Conservation (phyloP, 108 stramenopile genomes). For the Cyclotella choctawhatcheeana region DNA sequence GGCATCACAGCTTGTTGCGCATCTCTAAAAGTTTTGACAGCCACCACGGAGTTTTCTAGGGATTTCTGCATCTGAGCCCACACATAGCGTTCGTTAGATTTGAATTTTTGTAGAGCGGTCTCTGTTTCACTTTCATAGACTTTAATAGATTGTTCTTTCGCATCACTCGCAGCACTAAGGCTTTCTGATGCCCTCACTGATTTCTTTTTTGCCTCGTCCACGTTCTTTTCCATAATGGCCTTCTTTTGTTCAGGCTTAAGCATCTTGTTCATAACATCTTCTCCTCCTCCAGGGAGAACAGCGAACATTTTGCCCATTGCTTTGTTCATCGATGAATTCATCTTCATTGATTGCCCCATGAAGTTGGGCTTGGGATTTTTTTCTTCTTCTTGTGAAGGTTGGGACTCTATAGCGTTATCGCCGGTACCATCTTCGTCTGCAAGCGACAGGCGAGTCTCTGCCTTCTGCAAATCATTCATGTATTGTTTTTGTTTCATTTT, state of each 20-base stretch:
- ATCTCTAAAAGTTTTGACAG: conserved; percentile 38
- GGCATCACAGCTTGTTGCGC: conserved; percentile 2
- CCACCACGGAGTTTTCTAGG: conserved; percentile 26
- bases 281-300: conserved; percentile 65
- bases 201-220: conserved; percentile 65
- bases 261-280: conserved; percentile 75
- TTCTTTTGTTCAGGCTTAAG: conserved; percentile 60
- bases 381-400: conserved; percentile 7
- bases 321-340: conserved; percentile 48
- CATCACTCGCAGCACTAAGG: conserved; percentile 49
- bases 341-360: conserved; percentile 25
- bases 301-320: conserved; percentile 68
- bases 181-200: conserved; percentile 57
- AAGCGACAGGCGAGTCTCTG: conserved; percentile 60
- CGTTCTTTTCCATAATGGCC: conserved; percentile 52
- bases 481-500: conserved; percentile 57
- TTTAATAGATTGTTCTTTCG: conserved; percentile 41
- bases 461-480: conserved; percentile 55
- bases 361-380: conserved; percentile 15
- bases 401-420: background rate
- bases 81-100: conserved; percentile 51
- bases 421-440: conserved; percentile 38
- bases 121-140: conserved; percentile 54
- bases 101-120: conserved; percentile 42
- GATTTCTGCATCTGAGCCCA: conserved; percentile 55